A percentile compares a stretch with the other conserved stretches of the same genome.
Conservation (phyloP, 2,329 filamentous ascomycete genomes). For the Malbranchea cinnamomea region DNA sequence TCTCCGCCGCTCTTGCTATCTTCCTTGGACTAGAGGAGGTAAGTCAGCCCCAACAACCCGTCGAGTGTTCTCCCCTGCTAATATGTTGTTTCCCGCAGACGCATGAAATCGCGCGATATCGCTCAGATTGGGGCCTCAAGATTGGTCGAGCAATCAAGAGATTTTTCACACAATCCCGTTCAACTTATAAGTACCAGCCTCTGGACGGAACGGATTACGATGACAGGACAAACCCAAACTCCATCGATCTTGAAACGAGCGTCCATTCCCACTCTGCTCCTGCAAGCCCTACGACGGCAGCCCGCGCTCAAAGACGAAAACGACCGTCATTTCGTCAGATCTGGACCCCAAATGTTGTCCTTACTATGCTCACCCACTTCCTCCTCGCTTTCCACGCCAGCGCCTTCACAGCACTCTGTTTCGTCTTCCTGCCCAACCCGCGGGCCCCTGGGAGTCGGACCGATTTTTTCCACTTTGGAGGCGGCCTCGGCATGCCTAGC, state of each 20-base stretch:
- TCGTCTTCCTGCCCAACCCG: slow-evolving; percentile 61
- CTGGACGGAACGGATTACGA: slow-evolving; percentile 15
- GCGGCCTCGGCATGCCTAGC: slow-evolving; percentile 60
- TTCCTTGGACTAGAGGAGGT: slow-evolving; percentile 54
- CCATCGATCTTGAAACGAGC: slow-evolving; percentile 20
- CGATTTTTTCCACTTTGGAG: slow-evolving; percentile 44
- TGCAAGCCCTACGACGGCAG: slow-evolving; percentile 3
- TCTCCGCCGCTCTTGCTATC: slow-evolving; percentile 38
- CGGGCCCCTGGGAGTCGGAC: slow-evolving; percentile 33
- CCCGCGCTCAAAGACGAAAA: slow-evolving; percentile 24
- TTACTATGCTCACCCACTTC: slow-evolving; percentile 47
- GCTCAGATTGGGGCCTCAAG: slow-evolving; percentile 27
- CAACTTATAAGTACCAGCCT: slow-evolving; percentile 20
- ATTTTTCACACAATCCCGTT: slow-evolving; percentile 13
- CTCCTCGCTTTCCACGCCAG: slow-evolving; percentile 61
- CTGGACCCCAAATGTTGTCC: slow-evolving; percentile 39
- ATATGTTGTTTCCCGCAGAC: slow-evolving; percentile 12
- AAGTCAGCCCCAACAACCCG: slow-evolving; percentile 8
- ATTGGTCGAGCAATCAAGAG: slow-evolving; percentile 22
- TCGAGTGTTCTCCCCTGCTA: not conserved
- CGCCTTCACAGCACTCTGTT: slow-evolving; percentile 62
- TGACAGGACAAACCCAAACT: slow-evolving; percentile 17
- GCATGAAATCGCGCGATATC: slow-evolving; percentile 24
- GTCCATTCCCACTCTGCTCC: slow-evolving; percentile 7
- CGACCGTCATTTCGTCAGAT: slow-evolving; percentile 34